Conservation (phyloP, 371 early-diverging fungal species). For the Syncephalastrum monosporum region DNA sequence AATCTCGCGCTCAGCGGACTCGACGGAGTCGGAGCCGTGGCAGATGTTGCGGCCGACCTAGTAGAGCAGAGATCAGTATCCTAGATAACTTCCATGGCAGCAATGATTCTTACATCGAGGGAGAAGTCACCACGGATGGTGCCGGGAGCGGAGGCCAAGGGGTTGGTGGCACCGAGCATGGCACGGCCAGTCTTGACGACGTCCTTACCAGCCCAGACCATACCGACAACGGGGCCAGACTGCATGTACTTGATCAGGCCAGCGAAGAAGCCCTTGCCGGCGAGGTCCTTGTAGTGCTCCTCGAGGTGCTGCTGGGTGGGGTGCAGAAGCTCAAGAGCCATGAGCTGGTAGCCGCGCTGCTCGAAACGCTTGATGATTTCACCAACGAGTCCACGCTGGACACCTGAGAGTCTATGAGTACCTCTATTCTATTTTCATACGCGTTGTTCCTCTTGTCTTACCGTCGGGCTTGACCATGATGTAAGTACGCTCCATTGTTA, state of each 20-base stretch:
- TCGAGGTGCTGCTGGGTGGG: constrained; percentile 80
- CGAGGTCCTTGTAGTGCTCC: constrained; percentile 97
- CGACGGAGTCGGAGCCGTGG: constrained; percentile 99
- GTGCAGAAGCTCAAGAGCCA: constrained; percentile 81
- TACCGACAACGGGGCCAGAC: constrained; percentile 91
- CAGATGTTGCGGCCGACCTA: constrained; percentile 89
- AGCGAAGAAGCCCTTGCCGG: constrained; percentile 95
- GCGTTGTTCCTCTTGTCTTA: not conserved
- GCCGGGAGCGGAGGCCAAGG: constrained; percentile 92
- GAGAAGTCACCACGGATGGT: constrained; percentile 99
- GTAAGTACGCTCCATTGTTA: constrained; percentile 78
- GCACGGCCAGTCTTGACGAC: constrained; percentile 96
- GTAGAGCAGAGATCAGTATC: constrained; percentile 1
- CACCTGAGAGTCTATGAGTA: constrained; percentile 41
- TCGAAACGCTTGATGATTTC: constrained; percentile 97
- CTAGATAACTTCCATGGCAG: constrained; percentile 5
- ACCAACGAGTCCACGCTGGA: constrained; percentile 94
- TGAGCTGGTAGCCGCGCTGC: constrained; percentile 79
- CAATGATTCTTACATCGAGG: constrained; percentile 61
- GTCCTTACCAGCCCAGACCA: constrained; percentile 97
- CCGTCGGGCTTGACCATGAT: constrained; percentile 76
- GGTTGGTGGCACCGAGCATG: constrained; percentile 96
- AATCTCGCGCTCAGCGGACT: constrained; percentile 97
- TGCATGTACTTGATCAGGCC: constrained; percentile 85
- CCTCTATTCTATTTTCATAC: no score